These are phyloP conservation scores for Verticillium longisporum DNA, from an alignment of 2,329 filamentous ascomycete species.

Conservation along the genomic window DNA sequence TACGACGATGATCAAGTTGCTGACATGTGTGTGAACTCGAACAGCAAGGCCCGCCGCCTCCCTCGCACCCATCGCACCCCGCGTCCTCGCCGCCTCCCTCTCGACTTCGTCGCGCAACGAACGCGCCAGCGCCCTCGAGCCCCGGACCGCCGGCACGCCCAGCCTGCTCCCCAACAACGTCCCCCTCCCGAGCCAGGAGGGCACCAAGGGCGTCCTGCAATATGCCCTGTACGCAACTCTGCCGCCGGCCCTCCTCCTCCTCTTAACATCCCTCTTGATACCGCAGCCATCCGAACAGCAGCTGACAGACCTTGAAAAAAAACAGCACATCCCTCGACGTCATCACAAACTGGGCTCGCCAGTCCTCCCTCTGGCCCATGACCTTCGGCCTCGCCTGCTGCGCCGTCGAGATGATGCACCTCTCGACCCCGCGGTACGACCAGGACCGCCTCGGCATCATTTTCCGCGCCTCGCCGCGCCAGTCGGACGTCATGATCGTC, in stretches of 20 bases:
- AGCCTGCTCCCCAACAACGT: constrained; percentile 54
- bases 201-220: constrained; percentile 74
- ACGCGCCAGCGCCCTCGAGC: constrained; percentile 45
- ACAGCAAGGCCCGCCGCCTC: constrained; percentile 60
- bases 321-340: constrained; percentile 68
- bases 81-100: constrained; percentile 57
- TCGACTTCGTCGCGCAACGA: constrained; percentile 59
- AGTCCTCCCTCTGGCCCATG: constrained; percentile 82
- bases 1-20: background rate
- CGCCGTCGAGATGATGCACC: constrained; percentile 88
- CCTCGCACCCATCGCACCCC: constrained; percentile 42
- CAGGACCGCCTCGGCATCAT: constrained; percentile 86
- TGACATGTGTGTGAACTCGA: constrained; percentile 1
- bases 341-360: constrained; percentile 76
- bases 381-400: constrained; percentile 86
- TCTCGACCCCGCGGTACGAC: constrained; percentile 82
- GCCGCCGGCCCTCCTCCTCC: background rate
- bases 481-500: constrained; percentile 91
- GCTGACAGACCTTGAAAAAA: too few species aligned
- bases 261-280: background rate
- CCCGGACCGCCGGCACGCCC: constrained; percentile 39
- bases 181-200: constrained; percentile 69
- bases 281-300: too few species aligned
- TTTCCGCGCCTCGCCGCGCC: constrained; percentile 80
- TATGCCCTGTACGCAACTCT: constrained; percentile 67